Conservation (phyloP, 371 early-diverging fungal genomes). For the Batrachochytrium dendrobatidis region DNA sequence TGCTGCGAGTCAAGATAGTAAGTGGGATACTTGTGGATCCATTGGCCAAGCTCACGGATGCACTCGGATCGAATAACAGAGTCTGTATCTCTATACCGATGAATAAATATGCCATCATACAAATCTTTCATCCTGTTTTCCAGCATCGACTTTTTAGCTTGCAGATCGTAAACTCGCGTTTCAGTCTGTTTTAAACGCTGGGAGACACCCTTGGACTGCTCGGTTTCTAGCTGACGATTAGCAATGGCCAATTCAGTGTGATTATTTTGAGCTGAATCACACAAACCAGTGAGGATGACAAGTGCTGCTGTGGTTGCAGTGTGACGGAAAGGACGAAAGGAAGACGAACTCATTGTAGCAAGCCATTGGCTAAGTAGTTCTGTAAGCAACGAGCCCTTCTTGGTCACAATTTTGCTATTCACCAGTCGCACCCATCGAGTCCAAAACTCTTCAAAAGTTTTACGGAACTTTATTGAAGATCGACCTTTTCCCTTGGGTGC, state of each 20-base stretch:
- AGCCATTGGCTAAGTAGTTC: slow-evolving; percentile 32
- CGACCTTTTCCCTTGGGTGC: slow-evolving; percentile 14
- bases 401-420: slow-evolving; percentile 2
- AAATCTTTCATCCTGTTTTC: slow-evolving; percentile 43
- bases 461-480: slow-evolving; percentile 17
- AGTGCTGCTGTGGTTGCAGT: slow-evolving; percentile 70
- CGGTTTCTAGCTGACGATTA: slow-evolving; percentile 57
- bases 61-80: slow-evolving; percentile 78
- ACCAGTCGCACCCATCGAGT: slow-evolving; percentile 6
- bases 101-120: slow-evolving; percentile 76
- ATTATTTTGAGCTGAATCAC: slow-evolving; percentile 47
- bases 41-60: slow-evolving; percentile 64
- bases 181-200: slow-evolving; percentile 29
- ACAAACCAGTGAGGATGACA: slow-evolving; percentile 52
- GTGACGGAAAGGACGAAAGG: slow-evolving; percentile 85
- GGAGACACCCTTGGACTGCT: slow-evolving; percentile 18
- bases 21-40: slow-evolving; percentile 64
- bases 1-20: slow-evolving; percentile 65
- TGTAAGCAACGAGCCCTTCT: slow-evolving; percentile 14
- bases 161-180: slow-evolving; percentile 25
- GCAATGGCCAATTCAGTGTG: slow-evolving; percentile 52
- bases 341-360: slow-evolving; percentile 40
- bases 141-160: slow-evolving; percentile 17
- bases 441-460: slow-evolving; percentile 25
- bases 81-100: slow-evolving; percentile 85